Conservation (phyloP, 305 asterid genomes). For the Solanum hybrid region DNA sequence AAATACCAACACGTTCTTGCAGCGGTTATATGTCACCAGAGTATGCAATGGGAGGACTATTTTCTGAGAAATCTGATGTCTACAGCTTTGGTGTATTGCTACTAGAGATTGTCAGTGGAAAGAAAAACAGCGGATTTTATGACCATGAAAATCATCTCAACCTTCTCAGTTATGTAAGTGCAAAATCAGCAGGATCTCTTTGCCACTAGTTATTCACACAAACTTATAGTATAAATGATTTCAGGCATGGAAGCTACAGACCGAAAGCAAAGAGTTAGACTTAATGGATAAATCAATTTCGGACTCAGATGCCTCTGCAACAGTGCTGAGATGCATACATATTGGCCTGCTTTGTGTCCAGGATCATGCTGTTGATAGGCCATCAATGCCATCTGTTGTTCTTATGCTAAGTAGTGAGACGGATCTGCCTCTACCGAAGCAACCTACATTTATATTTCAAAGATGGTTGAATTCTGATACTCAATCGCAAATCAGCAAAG, state of each 20-base stretch:
- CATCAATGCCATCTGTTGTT: not conserved
- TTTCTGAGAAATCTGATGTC: constrained; percentile 9
- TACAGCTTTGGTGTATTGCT: constrained; percentile 8
- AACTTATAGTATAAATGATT: not conserved
- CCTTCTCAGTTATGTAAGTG: not conserved
- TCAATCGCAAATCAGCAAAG: not conserved
- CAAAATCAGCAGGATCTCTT: not conserved
- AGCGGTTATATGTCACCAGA: not conserved
- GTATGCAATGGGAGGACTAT: not conserved
- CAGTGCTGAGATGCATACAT: not conserved
- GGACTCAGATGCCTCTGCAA: not conserved
- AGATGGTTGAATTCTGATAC: not conserved
- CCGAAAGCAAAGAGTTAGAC: not conserved
- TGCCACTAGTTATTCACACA: not conserved
- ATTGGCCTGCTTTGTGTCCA: not conserved
- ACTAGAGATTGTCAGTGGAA: constrained; percentile 9
- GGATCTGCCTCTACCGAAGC: not conserved
- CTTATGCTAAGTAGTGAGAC: not conserved
- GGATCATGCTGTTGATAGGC: not conserved
- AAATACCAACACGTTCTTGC: not conserved
- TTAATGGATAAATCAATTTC: not conserved
- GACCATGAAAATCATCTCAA: not conserved
- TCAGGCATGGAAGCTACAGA: not conserved
- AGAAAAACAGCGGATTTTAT: constrained; percentile 5
- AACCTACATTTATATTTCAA: not conserved